Evolutionary conservation across 2,329 filamentous ascomycete genomes (phyloP).

Genomic region (Fusarium duplospermum): DNA sequence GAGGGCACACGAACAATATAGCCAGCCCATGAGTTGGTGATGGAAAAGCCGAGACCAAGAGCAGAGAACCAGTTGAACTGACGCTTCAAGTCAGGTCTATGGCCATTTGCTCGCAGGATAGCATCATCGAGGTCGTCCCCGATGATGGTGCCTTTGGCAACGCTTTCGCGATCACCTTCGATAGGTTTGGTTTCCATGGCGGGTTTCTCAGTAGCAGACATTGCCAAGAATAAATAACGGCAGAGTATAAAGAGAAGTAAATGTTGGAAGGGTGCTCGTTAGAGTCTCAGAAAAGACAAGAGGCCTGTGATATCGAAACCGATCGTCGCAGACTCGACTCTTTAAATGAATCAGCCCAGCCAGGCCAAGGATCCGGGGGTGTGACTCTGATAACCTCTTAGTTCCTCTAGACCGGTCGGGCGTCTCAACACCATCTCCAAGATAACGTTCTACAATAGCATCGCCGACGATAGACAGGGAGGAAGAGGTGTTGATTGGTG

Average conservation of each 20-base stretch:
- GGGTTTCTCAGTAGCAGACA: background rate
- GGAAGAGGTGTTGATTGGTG: background rate
- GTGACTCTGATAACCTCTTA: background rate
- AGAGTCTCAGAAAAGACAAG: background rate
- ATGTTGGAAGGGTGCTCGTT: background rate
- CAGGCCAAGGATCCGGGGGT: background rate
- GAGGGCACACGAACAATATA: slow-evolving; percentile 9
- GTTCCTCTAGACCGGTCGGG: background rate
- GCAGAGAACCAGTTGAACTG: slow-evolving; percentile 26
- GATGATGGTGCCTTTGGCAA: slow-evolving; percentile 10
- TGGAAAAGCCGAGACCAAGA: slow-evolving; percentile 18
- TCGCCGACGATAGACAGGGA: background rate
- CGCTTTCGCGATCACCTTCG: slow-evolving; percentile 3
- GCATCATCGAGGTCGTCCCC: slow-evolving; percentile 14
- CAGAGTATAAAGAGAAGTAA: no score
- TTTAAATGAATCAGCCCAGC: background rate
- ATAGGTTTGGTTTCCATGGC: background rate
- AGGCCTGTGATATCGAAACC: background rate
- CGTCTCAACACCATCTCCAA: slow-evolving; percentile 1
- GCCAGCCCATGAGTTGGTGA: slow-evolving; percentile 26
- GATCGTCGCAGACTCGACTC: background rate
- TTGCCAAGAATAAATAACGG: background rate
- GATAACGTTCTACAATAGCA: background rate
- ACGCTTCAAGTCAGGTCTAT: slow-evolving; percentile 13
- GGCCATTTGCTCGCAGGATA: slow-evolving; percentile 18